Evolutionary conservation across 139 green algal species (phyloP), one percentile per base, ranked within the genome.

Genomic region (Coelastrella sp.): DNA sequence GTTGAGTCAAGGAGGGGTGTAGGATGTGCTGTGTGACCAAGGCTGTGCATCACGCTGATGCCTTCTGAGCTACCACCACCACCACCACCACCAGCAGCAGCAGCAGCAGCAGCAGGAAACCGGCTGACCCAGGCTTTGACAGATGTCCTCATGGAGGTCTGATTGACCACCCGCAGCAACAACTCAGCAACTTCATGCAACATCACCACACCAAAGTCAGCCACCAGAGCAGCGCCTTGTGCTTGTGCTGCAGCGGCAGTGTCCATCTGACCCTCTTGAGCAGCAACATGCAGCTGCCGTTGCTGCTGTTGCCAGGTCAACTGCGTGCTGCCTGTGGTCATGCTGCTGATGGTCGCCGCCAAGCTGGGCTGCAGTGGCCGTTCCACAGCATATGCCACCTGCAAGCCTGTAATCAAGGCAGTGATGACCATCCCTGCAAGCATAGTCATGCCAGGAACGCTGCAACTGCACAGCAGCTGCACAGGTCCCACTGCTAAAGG

Each of bases 391-490:
- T 87, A 87, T 8, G 56, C 25, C 22, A 87, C 82, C 63, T 87
- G 82, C 25, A 87, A 35, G 25, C 82, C 82, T 27, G 61, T 63
- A n/a, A 87, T 35, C 25, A 78, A 4, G 22, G 82, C 61, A 78
- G 66, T 58, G 17, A 87, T 35, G 19, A 61, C 25, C 27, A 87
- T 60, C 10, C 82, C 82, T 20, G 17, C 61, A 35, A 87, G 27
- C 9, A 57, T 19, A 20, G 24, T 87, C 82, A 87, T 87, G 0
- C 60, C 82, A 60, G 82, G 82, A 27, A 87, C 82, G 10, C 78
- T 14, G 35, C 82, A 87, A 14, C 82, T 78, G 82, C 82, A 87
- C 25, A 78, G 61, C 61, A 87, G 61, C 27, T 63, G 61, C 14
- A 63, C 82, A 65, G 82, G 61, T 14, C 82, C 82, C 57, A 87